Conservation (phyloP, 352 stramenopile species). For the Globisporangium spiculum region DNA sequence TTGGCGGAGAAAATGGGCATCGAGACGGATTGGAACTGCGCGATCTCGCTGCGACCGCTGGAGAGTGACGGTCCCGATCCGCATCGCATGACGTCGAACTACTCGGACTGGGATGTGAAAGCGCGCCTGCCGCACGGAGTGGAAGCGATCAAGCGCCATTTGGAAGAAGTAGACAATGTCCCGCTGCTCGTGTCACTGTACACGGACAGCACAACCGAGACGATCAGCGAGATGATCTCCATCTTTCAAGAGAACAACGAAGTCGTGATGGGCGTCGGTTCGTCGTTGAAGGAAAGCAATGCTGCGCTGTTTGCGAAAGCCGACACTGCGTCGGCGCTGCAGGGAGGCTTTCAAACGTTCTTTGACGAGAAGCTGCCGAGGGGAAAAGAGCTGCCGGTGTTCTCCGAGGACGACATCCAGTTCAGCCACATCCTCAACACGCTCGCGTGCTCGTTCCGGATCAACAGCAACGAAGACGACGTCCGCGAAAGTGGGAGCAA, state of each 20-base stretch:
- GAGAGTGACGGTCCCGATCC: conserved; percentile 90
- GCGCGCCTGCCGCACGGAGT: conserved; percentile 94
- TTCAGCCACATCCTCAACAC: conserved; percentile 87
- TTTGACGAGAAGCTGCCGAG: conserved; percentile 65
- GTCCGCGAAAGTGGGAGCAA: conserved; percentile 12
- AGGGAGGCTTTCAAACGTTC: conserved; percentile 62
- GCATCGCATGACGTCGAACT: conserved; percentile 96
- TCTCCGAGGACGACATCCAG: conserved; percentile 71
- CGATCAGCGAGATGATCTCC: conserved; percentile 92
- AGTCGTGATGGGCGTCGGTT: conserved; percentile 78
- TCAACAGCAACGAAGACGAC: conserved; percentile 33
- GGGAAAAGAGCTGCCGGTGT: conserved; percentile 55
- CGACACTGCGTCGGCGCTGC: conserved; percentile 67
- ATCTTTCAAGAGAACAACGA: conserved; percentile 87
- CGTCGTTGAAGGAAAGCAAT: conserved; percentile 74
- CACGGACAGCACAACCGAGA: conserved; percentile 96
- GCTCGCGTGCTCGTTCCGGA: conserved; percentile 69
- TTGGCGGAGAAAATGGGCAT: conserved; percentile 98
- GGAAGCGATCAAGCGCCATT: conserved; percentile 93
- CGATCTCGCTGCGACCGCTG: conserved; percentile 94
- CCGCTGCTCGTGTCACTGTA: conserved; percentile 97
- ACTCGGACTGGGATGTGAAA: conserved; percentile 98
- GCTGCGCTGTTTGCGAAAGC: conserved; percentile 71
- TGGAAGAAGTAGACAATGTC: conserved; percentile 98
- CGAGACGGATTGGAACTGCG: conserved; percentile 99